phyloP scores from a whole-genome alignment of 345 rosid species.

The Eutrema yunnanense region DNA sequence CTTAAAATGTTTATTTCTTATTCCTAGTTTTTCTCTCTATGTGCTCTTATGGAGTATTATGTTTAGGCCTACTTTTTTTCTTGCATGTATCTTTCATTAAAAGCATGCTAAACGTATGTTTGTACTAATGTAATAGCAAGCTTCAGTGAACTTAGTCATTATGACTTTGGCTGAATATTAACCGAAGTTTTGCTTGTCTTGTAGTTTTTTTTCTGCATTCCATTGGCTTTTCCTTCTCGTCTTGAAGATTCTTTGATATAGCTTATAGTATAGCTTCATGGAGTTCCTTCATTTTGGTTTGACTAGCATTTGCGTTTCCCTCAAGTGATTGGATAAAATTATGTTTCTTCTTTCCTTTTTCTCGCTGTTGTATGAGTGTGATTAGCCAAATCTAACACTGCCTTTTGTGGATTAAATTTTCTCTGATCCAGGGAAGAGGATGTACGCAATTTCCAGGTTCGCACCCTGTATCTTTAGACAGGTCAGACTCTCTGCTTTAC shows the following conservation, averaged over 20 bases:
- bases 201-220: too few species aligned
- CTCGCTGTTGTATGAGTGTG: too few species aligned
- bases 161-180: background rate
- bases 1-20: background rate
- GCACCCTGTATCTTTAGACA: slow-evolving; percentile 82
- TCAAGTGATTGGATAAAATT: too few species aligned
- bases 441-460: slow-evolving; percentile 68
- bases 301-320: too few species aligned
- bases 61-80: background rate
- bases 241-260: too few species aligned
- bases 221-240: too few species aligned
- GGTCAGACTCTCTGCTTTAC: slow-evolving; percentile 34
- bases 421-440: slow-evolving; percentile 58
- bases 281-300: too few species aligned
- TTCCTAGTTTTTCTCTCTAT: background rate
- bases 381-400: too few species aligned
- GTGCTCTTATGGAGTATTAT: background rate
- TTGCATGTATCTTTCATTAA: background rate
- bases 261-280: too few species aligned
- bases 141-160: background rate
- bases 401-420: background rate
- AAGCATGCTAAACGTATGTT: background rate
- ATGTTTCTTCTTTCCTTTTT: too few species aligned
- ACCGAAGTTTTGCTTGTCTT: background rate
- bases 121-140: background rate